A percentile compares a stretch with the other conserved stretches of the same genome.
Conservation (phyloP, 2,329 filamentous ascomycete genomes). For the Scleromitrula shiraiana region DNA sequence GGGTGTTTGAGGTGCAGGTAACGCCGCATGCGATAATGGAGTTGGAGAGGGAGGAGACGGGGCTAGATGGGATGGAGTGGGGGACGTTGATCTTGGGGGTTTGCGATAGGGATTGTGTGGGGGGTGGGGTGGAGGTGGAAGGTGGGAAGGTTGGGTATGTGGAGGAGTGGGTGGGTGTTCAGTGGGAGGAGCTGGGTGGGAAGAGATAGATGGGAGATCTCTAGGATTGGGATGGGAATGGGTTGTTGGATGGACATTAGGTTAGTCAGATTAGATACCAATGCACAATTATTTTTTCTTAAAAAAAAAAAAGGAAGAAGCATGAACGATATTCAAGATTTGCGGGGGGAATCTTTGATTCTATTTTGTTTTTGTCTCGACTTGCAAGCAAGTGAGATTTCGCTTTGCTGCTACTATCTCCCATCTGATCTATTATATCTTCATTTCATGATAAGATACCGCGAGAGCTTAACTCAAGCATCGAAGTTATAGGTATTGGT, state of each 20-base stretch:
- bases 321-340: neutral
- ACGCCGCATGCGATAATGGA: conserved; percentile 85
- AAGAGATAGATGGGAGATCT: conserved; percentile 9
- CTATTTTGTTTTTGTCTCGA: neutral
- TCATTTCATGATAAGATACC: neutral
- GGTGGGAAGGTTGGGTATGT: conserved; percentile 64
- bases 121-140: conserved; percentile 46
- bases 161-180: conserved; percentile 96
- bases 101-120: conserved; percentile 71
- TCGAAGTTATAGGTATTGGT: neutral
- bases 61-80: conserved; percentile 91
- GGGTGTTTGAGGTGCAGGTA: conserved; percentile 87
- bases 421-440: too few species aligned
- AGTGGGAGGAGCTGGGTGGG: conserved; percentile 74
- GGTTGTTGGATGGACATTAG: neutral
- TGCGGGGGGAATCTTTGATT: too few species aligned
- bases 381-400: neutral
- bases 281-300: neutral
- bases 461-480: too few species aligned
- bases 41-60: conserved; percentile 68
- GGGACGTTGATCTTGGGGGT: conserved; percentile 84
- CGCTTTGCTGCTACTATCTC: neutral
- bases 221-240: neutral
- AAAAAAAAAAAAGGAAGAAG: neutral
- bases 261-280: neutral